These are phyloP conservation scores for Pythium dissotocum DNA, from an alignment of 352 stramenopile genomes.

Conservation along the genomic window DNA sequence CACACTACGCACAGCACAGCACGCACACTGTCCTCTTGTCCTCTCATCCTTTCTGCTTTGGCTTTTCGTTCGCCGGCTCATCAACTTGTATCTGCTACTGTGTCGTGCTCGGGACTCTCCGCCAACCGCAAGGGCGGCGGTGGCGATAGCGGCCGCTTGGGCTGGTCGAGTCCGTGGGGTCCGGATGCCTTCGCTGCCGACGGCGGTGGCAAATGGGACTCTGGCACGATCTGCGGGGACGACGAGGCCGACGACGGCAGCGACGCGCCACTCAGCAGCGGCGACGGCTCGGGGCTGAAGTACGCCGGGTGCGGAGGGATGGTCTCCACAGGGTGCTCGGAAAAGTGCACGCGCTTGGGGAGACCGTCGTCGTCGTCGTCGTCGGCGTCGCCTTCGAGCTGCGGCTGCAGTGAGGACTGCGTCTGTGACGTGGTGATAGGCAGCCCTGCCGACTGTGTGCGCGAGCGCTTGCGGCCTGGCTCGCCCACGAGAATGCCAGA, in stretches of 20 bases:
- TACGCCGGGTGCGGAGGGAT: slow-evolving; percentile 32
- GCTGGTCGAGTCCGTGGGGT: background rate
- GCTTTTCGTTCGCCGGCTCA: background rate
- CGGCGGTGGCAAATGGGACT: slow-evolving; percentile 9
- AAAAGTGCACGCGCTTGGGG: slow-evolving; percentile 58
- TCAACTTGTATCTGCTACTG: background rate
- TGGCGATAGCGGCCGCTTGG: slow-evolving; percentile 10
- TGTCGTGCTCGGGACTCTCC: slow-evolving; percentile 1
- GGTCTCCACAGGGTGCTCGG: slow-evolving; percentile 40
- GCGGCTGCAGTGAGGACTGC: background rate
- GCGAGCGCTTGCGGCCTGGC: slow-evolving; percentile 22
- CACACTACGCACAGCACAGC: slow-evolving; percentile 7
- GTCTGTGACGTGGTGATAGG: background rate
- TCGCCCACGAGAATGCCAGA: background rate
- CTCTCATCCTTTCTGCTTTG: background rate
- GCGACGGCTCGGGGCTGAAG: slow-evolving; percentile 16
- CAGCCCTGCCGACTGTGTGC: slow-evolving; percentile 18
- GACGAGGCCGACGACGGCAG: slow-evolving; percentile 20
- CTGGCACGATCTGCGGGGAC: slow-evolving; percentile 15
- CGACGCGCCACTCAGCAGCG: background rate
- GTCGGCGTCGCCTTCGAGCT: background rate
- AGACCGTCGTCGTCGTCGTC: slow-evolving; percentile 16
- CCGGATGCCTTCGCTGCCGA: background rate
- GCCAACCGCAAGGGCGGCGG: slow-evolving; percentile 8
- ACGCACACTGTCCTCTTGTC: background rate